phyloP scores from a whole-genome alignment of 768 basidiomycete genomes.

The Rhizopogon rudus region DNA sequence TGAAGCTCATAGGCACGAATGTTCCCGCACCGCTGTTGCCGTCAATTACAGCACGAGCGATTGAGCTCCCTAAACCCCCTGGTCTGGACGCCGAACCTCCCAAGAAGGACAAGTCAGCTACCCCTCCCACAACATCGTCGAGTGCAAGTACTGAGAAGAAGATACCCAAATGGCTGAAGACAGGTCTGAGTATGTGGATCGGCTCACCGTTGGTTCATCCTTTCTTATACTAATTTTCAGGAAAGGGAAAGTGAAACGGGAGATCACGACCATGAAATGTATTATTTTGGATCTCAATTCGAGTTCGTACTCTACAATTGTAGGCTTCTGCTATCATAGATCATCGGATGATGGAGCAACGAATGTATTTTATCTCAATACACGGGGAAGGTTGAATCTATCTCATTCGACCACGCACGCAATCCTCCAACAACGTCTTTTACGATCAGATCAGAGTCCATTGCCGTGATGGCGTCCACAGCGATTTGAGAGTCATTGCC shows the following conservation, averaged over 20 bases:
- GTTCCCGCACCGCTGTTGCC: conserved; percentile 62
- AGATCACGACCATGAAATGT: conserved; percentile 14
- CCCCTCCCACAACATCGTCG: conserved; percentile 7
- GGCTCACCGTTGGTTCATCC: neutral
- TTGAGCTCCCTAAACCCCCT: conserved; percentile 63
- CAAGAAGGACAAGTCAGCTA: conserved; percentile 4
- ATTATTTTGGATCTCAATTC: conserved; percentile 1
- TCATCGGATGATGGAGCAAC: neutral
- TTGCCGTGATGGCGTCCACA: conserved; percentile 40
- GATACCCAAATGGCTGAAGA: conserved; percentile 77
- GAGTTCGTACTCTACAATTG: neutral
- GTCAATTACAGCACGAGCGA: conserved; percentile 50
- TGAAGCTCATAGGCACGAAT: conserved; percentile 38
- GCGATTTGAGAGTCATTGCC: conserved; percentile 95
- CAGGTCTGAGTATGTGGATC: conserved; percentile 48
- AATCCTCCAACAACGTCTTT: conserved; percentile 82
- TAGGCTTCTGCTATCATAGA: neutral
- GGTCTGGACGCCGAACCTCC: conserved; percentile 22
- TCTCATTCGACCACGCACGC: conserved; percentile 68
- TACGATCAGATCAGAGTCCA: conserved; percentile 28
- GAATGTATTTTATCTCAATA: conserved; percentile 43
- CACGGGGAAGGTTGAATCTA: conserved; percentile 75
- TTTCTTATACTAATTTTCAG: conserved; percentile 7
- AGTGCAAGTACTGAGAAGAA: conserved; percentile 40
- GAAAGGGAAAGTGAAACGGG: conserved; percentile 28